Conservation (phyloP, 805 yeast species). For the Metschnikowia koreensis region DNA sequence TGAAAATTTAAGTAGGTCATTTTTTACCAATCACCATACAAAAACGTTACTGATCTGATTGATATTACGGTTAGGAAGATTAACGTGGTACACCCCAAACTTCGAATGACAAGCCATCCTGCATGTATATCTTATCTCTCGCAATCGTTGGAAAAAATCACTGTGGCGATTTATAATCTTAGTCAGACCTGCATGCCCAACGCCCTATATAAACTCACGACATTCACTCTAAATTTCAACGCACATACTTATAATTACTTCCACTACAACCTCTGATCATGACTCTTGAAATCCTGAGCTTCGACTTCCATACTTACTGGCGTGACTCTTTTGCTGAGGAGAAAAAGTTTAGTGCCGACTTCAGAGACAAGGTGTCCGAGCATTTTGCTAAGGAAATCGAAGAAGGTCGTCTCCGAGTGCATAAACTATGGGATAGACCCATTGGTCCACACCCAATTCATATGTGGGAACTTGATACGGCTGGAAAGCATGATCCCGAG, state of each 20-base stretch:
- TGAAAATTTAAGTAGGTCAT: no score
- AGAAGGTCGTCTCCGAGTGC: conserved; percentile 41
- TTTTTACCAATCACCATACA: no score
- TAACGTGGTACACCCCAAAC: no score
- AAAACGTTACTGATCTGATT: no score
- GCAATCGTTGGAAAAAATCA: background rate
- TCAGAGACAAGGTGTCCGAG: conserved; percentile 38
- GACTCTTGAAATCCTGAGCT: conserved; percentile 21
- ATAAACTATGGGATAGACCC: conserved; percentile 46
- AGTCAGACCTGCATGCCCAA: conserved; percentile 4
- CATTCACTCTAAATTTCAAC: background rate
- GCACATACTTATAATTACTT: background rate
- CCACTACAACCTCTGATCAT: background rate
- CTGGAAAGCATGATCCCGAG: conserved; percentile 32
- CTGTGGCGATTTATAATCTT: conserved; percentile 7
- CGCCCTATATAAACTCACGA: background rate
- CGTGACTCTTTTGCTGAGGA: conserved; percentile 34
- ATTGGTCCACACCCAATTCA: conserved; percentile 59
- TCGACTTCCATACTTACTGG: conserved; percentile 59
- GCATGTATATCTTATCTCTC: background rate
- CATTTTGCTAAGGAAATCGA: conserved; percentile 45
- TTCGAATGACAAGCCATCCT: background rate
- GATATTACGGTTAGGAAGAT: no score
- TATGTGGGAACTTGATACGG: conserved; percentile 57
- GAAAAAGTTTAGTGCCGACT: conserved; percentile 30